Evolutionary conservation across 306 rosid genomes (phyloP), one percentile per base, ranked within the genome.

Genomic region (Hylodesmum podocarpum): DNA sequence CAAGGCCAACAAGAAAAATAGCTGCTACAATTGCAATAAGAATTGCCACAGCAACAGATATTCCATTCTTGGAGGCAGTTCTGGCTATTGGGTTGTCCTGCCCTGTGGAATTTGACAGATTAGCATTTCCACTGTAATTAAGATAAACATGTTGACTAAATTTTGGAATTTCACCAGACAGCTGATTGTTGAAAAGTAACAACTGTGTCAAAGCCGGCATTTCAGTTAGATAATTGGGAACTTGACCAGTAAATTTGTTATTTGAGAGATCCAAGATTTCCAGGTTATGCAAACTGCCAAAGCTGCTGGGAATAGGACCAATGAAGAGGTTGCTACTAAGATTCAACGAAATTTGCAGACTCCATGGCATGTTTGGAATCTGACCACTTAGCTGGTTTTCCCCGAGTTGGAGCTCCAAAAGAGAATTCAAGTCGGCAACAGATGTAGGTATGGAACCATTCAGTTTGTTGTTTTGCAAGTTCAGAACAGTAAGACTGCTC

Each of bases 211-310:
- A 83, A 69, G 92, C 15, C 1, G 0, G 0, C 90, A 90, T 12
- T n/a, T 0, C 0, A 11, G 69, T 31, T 1, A 95, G 80, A 78
- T 51, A 58, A 0, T 1, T 0, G 4, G 97, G 97, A 41, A 95
- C 78, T 27, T 2, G 0, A 19, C 97, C 99, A 10, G 86, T 76
- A 79, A 95, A 95, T 0, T 2, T 36, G 90, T 95, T 95, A 75
- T 90, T 70, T 28, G 99, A 92, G 66, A 95, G 96, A 76, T 95
- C 99, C 91, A 89, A 72, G 25, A 95, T 68, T 88, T 88, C 96
- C 3, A 92, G 81, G 57, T 0, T 65, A 28, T 0, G 0, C 51
- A 94, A 87, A 0, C 0, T 5, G 18, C n/a, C 3, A 6, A 95
- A 86, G 62, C 28, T 61, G 2, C 0, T 1, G 0, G 92, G 93